Conservation (phyloP, 2,329 filamentous ascomycete species). For the Fragosphaeria purpurea region DNA sequence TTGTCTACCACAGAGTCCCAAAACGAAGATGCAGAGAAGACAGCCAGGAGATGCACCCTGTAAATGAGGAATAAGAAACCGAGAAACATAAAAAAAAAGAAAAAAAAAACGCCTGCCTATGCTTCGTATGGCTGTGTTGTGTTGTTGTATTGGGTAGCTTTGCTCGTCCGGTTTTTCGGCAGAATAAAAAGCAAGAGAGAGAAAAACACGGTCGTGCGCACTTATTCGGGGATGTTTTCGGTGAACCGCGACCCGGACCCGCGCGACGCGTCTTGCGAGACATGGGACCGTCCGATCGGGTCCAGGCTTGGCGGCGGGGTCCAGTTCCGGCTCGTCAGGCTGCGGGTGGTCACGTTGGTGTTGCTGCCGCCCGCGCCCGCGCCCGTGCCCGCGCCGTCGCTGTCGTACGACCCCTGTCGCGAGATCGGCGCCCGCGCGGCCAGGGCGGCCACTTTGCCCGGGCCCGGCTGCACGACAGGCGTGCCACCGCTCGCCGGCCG, state of each 20-base stretch:
- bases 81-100: background rate
- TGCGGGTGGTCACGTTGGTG: background rate
- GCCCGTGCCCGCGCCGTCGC: background rate
- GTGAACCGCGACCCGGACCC: constrained; percentile 15
- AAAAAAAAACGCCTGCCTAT: constrained; percentile 9
- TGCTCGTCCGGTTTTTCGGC: background rate
- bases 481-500: constrained; percentile 46
- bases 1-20: too few relatives aligned
- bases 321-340: constrained; percentile 1
- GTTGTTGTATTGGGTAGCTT: background rate
- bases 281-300: constrained; percentile 12
- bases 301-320: constrained; percentile 8
- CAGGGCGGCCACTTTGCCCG: constrained; percentile 33
- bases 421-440: constrained; percentile 40
- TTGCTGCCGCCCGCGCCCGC: background rate
- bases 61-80: background rate
- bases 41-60: too few relatives aligned
- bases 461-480: constrained; percentile 54
- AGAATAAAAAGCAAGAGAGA: background rate
- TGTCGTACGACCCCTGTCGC: constrained; percentile 36
- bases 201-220: background rate
- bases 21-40: too few relatives aligned
- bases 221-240: constrained; percentile 10
- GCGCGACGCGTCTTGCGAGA: constrained; percentile 13
- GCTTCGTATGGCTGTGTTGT: constrained; percentile 2